Percentiles rank a stretch among this genome's conserved stretches.
phyloP scores from a whole-genome alignment of 2,329 filamentous ascomycete genomes.

The Lasiodiplodia sp. region DNA sequence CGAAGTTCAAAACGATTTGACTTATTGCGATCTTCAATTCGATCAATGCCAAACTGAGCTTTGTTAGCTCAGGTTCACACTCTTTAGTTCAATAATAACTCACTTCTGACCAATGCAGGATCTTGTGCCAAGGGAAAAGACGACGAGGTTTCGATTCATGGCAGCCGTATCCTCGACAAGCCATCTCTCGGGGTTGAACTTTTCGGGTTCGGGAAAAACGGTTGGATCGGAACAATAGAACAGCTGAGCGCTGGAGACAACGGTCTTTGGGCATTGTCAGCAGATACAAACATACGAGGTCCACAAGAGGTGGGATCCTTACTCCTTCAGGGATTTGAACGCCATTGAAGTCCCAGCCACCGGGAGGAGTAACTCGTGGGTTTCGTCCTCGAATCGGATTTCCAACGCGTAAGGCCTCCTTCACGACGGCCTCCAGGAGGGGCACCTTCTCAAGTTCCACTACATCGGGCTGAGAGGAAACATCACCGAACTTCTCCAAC shows the following conservation, averaged over 20 bases:
- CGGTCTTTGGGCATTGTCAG: not conserved
- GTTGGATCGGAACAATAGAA: not conserved
- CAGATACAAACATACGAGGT: not conserved
- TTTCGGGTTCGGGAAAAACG: not conserved
- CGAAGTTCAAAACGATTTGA: not conserved
- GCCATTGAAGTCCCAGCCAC: too few species aligned
- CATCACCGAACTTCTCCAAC: too few species aligned
- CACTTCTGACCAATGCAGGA: not conserved
- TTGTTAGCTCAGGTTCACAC: not conserved
- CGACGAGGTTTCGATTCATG: not conserved
- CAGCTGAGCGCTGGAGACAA: not conserved
- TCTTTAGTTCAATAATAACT: not conserved
- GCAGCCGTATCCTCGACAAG: not conserved
- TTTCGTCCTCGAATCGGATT: too few species aligned
- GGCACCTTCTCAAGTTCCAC: too few species aligned
- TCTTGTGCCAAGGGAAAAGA: not conserved
- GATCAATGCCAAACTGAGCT: not conserved
- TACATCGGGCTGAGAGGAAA: too few species aligned
- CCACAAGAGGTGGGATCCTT: too few species aligned
- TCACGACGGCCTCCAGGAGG: too few species aligned
- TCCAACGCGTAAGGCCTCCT: too few species aligned
- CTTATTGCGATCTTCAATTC: not conserved
- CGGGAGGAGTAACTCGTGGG: too few species aligned
- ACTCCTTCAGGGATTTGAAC: too few species aligned
- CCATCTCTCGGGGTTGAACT: not conserved